Evolutionary conservation across 768 basidiomycete genomes (phyloP).

Genomic region (Filobasidium wieringae): DNA sequence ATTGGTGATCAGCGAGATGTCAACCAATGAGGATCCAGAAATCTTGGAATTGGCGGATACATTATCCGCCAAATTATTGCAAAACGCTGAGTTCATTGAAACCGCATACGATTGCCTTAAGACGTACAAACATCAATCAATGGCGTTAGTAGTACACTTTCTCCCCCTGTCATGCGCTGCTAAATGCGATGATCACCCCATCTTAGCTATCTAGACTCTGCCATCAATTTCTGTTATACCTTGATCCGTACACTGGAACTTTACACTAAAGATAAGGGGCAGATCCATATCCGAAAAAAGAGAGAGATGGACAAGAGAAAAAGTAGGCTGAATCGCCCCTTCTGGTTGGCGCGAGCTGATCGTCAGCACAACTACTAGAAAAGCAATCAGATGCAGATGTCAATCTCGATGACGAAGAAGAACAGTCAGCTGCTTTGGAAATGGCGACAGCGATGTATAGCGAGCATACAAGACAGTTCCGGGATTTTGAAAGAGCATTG

Average conservation of each 20-base stretch:
- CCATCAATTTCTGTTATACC: conserved; percentile 69
- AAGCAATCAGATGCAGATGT: conserved; percentile 16
- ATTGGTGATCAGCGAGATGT: conserved; percentile 75
- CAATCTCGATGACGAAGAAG: conserved; percentile 47
- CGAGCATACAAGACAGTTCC: conserved; percentile 85
- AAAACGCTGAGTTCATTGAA: conserved; percentile 89
- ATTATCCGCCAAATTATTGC: conserved; percentile 81
- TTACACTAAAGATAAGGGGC: conserved; percentile 60
- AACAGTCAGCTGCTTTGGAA: conserved; percentile 47
- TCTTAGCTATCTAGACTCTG: conserved; percentile 67
- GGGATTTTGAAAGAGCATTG: conserved; percentile 84
- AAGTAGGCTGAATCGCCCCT: conserved; percentile 15
- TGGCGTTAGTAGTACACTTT: conserved; percentile 35
- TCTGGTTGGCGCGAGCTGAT: neutral
- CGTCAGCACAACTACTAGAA: neutral
- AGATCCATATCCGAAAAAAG: conserved; percentile 64
- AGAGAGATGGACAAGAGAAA: conserved; percentile 33
- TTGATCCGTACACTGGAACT: conserved; percentile 81
- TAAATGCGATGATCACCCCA: neutral
- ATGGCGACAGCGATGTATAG: conserved; percentile 49
- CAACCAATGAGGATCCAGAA: conserved; percentile 46
- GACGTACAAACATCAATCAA: conserved; percentile 60
- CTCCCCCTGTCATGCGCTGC: neutral
- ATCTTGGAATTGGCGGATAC: conserved; percentile 60
- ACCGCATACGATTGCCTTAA: conserved; percentile 66